Base-by-base conservation (phyloP, 805 yeast species). In the Pichia paraexigua region DNA sequence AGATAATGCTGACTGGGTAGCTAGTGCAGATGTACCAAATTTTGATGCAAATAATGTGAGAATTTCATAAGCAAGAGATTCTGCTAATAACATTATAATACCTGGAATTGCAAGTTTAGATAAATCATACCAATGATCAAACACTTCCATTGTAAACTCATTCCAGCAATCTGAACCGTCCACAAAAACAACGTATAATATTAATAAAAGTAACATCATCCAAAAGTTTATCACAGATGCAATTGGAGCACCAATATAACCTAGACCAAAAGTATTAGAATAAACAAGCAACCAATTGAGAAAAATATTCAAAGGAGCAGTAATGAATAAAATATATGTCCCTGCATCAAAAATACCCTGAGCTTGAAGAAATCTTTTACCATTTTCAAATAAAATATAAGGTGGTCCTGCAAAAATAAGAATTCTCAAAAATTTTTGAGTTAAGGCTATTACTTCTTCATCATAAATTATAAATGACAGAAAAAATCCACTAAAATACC, bases 331-430 rank as follows among this genome's bases (percentile, higher is more conserved):
- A 22, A 84, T 85, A 49, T 80, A 74, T 0, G 91, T 84, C 11
- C 89, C 83, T 1, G 92, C 92, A 63, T 84, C 89, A 69, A 85
- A 86, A 13, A 85, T 78, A 30, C 87, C 88, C 69, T 86, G 92
- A 47, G 88, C 81, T 66, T 86, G 92, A 53, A 86, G 70, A 60
- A 74, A 86, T 60, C 87, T 79, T 62, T 85, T 85, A 43, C 84
- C 83, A 63, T 80, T 82, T 66, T 86, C 94, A 58, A 78, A 79
- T 7, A 85, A 59, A 28, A 85, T 80, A 63, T 78, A 85, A 0
- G 87, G 88, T 1, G 94, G 94, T 2, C 83, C 75, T n/a, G 90
- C 92, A 21, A 82, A 60, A 15, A 82, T 67, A 32, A 83, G 70
- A 8, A 82, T 70, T 45, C 75, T 66, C 49, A 86, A 68, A 62